Conservation (phyloP, 73 alveolate genomes). For the Stentor coeruleus region DNA sequence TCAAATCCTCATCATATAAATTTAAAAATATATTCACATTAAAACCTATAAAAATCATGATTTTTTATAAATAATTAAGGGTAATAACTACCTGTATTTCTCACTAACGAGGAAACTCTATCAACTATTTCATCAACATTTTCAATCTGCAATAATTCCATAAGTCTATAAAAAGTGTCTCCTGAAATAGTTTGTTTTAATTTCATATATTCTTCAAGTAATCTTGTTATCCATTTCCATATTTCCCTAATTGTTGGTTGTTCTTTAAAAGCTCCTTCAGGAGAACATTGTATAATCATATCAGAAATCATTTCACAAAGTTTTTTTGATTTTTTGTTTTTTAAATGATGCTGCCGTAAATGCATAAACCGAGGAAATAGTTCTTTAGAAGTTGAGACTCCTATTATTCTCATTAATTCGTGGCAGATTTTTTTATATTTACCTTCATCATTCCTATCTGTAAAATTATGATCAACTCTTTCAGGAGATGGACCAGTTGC, state of each 20-base stretch:
- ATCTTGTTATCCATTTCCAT: constrained; percentile 6
- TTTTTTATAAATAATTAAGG: too few relatives aligned
- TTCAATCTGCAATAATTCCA: not conserved
- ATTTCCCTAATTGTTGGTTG: not conserved
- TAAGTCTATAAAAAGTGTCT: not conserved
- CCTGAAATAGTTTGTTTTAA: not conserved
- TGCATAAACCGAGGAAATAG: not conserved
- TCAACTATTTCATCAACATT: not conserved
- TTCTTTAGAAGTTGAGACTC: not conserved
- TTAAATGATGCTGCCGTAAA: not conserved
- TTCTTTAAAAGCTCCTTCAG: not conserved
- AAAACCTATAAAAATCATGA: not conserved
- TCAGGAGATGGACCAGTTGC: not conserved
- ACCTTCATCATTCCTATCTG: not conserved
- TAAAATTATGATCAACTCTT: too few relatives aligned
- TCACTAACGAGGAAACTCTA: not conserved
- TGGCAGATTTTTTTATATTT: not conserved
- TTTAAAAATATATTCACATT: too few relatives aligned
- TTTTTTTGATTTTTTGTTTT: not conserved
- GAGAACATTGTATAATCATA: constrained; percentile 7
- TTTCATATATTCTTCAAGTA: constrained; percentile 25
- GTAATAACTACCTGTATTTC: too few relatives aligned
- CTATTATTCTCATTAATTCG: constrained; percentile 8
- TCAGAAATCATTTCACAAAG: not conserved
- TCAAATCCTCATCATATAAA: too few relatives aligned